Evolutionary conservation across 1,284 basidiomycete species (phyloP).

Genomic region (Boletus semigastroideus): DNA sequence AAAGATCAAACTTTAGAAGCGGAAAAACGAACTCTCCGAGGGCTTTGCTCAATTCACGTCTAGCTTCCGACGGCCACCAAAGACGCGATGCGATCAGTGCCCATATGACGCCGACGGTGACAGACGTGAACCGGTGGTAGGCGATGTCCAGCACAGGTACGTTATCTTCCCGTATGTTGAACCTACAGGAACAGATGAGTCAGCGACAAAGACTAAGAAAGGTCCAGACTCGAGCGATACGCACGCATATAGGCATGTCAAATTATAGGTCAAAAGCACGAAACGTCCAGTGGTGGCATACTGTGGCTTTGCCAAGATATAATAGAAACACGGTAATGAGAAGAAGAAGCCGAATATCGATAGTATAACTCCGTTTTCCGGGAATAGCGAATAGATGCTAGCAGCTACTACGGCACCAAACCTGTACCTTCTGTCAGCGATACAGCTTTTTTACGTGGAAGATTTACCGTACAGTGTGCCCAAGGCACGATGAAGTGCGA

Average conservation of each 20-base stretch:
- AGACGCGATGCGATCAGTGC: constrained; percentile 84
- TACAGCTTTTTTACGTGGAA: neutral
- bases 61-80: constrained; percentile 95
- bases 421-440: constrained; percentile 39
- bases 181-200: constrained; percentile 46
- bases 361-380: constrained; percentile 72
- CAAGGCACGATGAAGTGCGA: constrained; percentile 74
- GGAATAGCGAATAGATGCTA: constrained; percentile 69
- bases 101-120: constrained; percentile 89
- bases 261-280: constrained; percentile 87
- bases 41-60: constrained; percentile 81
- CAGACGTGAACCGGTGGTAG: constrained; percentile 73
- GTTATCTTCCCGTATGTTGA: constrained; percentile 77
- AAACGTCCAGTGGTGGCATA: constrained; percentile 84
- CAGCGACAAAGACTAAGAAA: neutral
- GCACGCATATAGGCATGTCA: constrained; percentile 86
- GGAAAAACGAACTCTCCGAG: constrained; percentile 74
- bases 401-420: constrained; percentile 80
- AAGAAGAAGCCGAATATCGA: constrained; percentile 88
- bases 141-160: constrained; percentile 75
- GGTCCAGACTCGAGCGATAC: constrained; percentile 20
- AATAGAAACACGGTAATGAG: constrained; percentile 93
- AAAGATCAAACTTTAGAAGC: neutral
- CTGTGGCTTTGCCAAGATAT: constrained; percentile 78
- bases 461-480: constrained; percentile 71